Conservation (phyloP, 1,139 yeast species). For the Taphrina wiesneri region DNA sequence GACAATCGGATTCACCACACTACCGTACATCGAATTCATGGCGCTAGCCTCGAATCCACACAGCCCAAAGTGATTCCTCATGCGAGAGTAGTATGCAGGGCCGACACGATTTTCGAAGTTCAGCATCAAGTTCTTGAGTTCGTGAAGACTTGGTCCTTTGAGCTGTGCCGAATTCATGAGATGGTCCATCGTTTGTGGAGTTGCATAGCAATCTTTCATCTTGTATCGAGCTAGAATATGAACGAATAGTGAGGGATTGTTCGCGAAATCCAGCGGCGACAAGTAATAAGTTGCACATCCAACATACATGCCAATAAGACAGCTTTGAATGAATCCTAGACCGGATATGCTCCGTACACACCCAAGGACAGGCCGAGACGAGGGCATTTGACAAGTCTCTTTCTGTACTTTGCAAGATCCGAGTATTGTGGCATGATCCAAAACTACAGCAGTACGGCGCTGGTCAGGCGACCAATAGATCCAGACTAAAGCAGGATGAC, state of each 20-base stretch:
- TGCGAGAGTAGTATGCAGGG: slow-evolving; percentile 57
- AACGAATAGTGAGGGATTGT: slow-evolving; percentile 72
- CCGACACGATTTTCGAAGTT: slow-evolving; percentile 77
- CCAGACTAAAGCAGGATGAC: slow-evolving; percentile 59
- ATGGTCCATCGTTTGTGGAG: slow-evolving; percentile 79
- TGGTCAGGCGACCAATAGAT: slow-evolving; percentile 73
- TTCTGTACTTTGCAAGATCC: slow-evolving; percentile 85
- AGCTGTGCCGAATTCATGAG: slow-evolving; percentile 62
- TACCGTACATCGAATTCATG: slow-evolving; percentile 75
- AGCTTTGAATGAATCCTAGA: slow-evolving; percentile 81
- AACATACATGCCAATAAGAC: slow-evolving; percentile 75
- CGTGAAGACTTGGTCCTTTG: slow-evolving; percentile 61
- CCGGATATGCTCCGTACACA: slow-evolving; percentile 85
- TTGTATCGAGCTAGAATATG: slow-evolving; percentile 71
- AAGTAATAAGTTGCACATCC: slow-evolving; percentile 73
- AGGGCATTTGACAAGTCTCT: slow-evolving; percentile 82
- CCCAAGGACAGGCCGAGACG: slow-evolving; percentile 73
- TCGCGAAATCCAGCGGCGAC: slow-evolving; percentile 75
- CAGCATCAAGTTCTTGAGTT: slow-evolving; percentile 79
- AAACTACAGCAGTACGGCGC: slow-evolving; percentile 63
- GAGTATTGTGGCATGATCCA: slow-evolving; percentile 64
- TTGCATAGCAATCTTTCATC: slow-evolving; percentile 82
- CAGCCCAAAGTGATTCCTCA: slow-evolving; percentile 64
- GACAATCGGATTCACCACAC: slow-evolving; percentile 77
- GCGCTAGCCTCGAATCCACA: slow-evolving; percentile 70